Conservation (phyloP, 768 basidiomycete species). For the Piloderma croceum region DNA sequence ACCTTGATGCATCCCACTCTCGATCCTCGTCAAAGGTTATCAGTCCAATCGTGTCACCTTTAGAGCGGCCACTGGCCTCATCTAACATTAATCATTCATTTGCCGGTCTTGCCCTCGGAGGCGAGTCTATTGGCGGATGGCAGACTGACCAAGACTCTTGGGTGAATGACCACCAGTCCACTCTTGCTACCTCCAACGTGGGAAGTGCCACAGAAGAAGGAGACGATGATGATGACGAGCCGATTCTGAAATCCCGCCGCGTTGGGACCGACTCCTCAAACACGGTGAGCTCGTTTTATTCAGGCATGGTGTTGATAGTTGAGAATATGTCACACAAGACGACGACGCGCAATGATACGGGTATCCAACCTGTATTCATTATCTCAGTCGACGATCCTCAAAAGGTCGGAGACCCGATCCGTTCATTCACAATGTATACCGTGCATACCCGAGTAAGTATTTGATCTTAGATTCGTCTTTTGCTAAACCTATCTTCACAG, state of each 20-base stretch:
- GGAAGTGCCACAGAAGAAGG: conserved; percentile 37
- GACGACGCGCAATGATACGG: conserved; percentile 32
- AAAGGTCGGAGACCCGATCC: conserved; percentile 92
- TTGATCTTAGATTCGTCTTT: neutral
- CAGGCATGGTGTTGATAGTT: neutral
- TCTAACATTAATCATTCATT: conserved; percentile 27
- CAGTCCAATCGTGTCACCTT: conserved; percentile 27
- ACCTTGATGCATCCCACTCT: conserved; percentile 8
- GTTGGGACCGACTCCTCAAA: conserved; percentile 26
- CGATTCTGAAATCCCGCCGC: conserved; percentile 42
- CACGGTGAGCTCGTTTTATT: conserved; percentile 20
- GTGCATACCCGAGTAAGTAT: conserved; percentile 75
- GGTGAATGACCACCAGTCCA: conserved; percentile 27
- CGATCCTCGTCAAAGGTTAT: conserved; percentile 11
- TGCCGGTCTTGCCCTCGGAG: conserved; percentile 43
- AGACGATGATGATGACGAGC: conserved; percentile 68
- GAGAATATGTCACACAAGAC: conserved; percentile 12
- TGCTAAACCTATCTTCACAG: conserved; percentile 29
- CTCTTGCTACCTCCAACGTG: conserved; percentile 19
- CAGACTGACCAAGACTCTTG: conserved; percentile 42
- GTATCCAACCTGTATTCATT: conserved; percentile 64
- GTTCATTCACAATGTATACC: conserved; percentile 93
- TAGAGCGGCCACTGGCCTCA: conserved; percentile 19
- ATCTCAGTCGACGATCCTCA: conserved; percentile 97
- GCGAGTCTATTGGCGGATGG: conserved; percentile 47